phyloP scores from a whole-genome alignment of 441 rosid species.

The Aleurites moluccanus region DNA sequence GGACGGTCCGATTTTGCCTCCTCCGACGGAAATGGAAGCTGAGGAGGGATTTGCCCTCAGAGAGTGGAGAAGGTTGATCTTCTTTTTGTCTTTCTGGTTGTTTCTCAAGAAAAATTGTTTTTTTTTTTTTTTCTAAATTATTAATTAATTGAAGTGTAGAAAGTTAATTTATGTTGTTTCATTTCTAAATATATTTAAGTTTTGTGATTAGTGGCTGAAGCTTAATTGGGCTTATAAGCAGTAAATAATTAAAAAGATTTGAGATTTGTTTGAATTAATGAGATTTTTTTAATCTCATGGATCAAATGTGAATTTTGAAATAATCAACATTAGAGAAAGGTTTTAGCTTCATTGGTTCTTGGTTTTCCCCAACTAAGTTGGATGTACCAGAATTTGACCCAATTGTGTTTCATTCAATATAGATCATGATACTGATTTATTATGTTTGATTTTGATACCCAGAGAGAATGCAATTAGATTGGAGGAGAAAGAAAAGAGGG shows the following conservation, averaged over 20 bases:
- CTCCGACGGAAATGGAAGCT: constrained; percentile 52
- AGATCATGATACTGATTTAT: neutral
- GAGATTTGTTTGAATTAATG: neutral
- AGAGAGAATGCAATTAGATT: constrained; percentile 62
- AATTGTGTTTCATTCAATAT: neutral
- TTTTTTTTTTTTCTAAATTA: neutral
- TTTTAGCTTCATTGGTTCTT: neutral
- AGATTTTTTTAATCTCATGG: neutral
- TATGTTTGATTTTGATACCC: constrained; percentile 9
- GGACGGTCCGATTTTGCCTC: constrained; percentile 61
- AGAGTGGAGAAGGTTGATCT: constrained; percentile 72
- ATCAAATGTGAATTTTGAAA: neutral
- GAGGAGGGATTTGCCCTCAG: constrained; percentile 66
- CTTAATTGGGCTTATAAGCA: too few relatives aligned
- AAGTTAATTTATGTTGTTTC: neutral
- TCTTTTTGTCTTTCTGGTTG: neutral
- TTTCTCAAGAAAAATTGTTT: neutral
- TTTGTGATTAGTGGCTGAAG: neutral
- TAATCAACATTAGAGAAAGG: neutral
- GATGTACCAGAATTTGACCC: neutral
- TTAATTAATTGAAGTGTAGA: neutral
- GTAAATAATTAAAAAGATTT: neutral
- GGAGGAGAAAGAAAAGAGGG: constrained; percentile 83
- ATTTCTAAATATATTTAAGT: neutral
- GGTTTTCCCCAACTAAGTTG: neutral